Percentiles rank a stretch among this genome's conserved stretches.
phyloP scores from a whole-genome alignment of 2,329 filamentous ascomycete species.

The Beauveria sp. region DNA sequence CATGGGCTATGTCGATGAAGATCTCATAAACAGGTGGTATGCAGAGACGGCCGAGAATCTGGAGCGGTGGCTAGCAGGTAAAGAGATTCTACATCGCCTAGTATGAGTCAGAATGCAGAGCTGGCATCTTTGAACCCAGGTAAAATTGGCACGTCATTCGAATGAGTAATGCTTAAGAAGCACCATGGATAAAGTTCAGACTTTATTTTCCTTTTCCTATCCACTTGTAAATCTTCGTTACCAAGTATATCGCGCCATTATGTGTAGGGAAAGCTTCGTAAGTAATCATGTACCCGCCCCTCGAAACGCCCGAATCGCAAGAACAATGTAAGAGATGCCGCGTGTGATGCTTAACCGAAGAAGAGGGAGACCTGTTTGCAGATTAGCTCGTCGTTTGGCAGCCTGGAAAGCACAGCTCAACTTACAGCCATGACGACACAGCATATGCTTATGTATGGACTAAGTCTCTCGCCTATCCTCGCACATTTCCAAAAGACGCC shows the following conservation, averaged over 20 bases:
- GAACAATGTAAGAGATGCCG: background rate
- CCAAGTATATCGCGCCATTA: constrained; percentile 2
- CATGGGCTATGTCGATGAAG: constrained; percentile 65
- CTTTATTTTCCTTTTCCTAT: background rate
- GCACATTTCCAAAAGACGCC: constrained; percentile 96
- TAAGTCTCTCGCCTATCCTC: constrained; percentile 83
- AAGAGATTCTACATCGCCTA: constrained; percentile 15
- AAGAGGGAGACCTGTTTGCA: constrained; percentile 27
- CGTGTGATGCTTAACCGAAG: constrained; percentile 28
- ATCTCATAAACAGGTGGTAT: constrained; percentile 59
- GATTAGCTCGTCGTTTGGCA: background rate
- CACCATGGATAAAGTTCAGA: background rate
- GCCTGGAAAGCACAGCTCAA: constrained; percentile 3
- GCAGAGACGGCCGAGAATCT: constrained; percentile 58
- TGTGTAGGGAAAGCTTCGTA: constrained; percentile 8
- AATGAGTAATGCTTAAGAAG: background rate
- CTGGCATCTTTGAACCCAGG: background rate
- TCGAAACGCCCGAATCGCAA: constrained; percentile 8
- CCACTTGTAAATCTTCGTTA: background rate
- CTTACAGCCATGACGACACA: constrained; percentile 88
- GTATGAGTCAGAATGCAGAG: background rate
- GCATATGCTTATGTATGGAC: constrained; percentile 90
- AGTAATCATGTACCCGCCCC: constrained; percentile 7
- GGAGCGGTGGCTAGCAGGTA: constrained; percentile 36
- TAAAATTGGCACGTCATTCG: background rate